phyloP scores from a whole-genome alignment of 345 rosid species.

The Gossypium turneri region DNA sequence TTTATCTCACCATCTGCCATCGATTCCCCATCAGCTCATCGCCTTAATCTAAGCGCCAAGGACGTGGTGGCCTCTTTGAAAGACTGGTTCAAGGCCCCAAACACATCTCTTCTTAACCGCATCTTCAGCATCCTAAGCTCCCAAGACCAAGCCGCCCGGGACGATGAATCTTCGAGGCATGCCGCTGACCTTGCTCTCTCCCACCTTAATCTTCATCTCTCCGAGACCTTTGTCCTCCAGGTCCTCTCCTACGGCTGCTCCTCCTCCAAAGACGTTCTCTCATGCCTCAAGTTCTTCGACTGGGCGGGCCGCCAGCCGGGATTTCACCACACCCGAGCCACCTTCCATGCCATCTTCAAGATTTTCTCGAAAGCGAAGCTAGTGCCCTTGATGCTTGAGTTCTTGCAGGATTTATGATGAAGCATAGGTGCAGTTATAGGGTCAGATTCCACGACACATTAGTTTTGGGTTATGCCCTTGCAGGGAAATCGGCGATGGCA shows the following conservation, averaged over 20 bases:
- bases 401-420: constrained; percentile 33
- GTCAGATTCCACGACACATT: constrained; percentile 45
- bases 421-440: constrained; percentile 9
- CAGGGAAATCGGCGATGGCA: constrained; percentile 63
- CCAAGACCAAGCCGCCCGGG: constrained; percentile 10
- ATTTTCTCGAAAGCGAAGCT: constrained; percentile 52
- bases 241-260: constrained; percentile 49
- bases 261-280: constrained; percentile 36
- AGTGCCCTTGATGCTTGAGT: constrained; percentile 39
- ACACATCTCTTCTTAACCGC: constrained; percentile 27
- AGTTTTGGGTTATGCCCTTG: constrained; percentile 72
- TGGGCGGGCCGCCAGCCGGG: constrained; percentile 81
- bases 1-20: background rate
- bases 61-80: constrained; percentile 38
- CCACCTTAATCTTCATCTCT: constrained; percentile 42
- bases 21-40: background rate
- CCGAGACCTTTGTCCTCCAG: constrained; percentile 51
- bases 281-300: constrained; percentile 82
- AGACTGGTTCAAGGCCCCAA: constrained; percentile 53
- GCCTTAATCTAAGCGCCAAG: constrained; percentile 20
- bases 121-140: constrained; percentile 40
- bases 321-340: constrained; percentile 56
- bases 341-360: constrained; percentile 65
- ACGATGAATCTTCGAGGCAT: constrained; percentile 22
- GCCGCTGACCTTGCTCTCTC: constrained; percentile 36